These are phyloP conservation scores for Scheffersomyces illinoinensis DNA, from an alignment of 1,139 yeast genomes.

Conservation along the genomic window DNA sequence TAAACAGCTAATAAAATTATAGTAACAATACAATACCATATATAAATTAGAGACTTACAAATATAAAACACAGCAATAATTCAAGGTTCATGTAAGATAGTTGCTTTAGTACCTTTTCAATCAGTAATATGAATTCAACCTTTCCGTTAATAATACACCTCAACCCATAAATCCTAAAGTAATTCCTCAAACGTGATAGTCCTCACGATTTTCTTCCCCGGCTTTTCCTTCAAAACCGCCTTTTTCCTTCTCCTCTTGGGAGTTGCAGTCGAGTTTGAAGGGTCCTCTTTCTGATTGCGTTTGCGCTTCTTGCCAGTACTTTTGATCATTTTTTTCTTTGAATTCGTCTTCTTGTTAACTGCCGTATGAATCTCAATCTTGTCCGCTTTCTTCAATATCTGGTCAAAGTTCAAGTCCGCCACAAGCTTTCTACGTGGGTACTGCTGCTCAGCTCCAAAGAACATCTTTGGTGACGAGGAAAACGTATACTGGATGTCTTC, in stretches of 20 bases:
- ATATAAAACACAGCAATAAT: no score
- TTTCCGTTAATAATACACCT: not conserved
- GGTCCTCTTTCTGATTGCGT: not conserved
- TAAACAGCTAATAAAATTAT: not conserved
- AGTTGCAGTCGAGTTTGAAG: not conserved
- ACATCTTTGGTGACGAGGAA: conserved; percentile 24
- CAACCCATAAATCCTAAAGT: conserved; percentile 7
- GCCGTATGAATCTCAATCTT: conserved; percentile 6
- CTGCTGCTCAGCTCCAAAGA: conserved; percentile 17
- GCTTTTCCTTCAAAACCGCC: not conserved
- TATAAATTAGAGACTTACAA: not conserved
- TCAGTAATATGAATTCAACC: no score
- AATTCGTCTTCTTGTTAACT: not conserved
- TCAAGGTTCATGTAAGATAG: not conserved
- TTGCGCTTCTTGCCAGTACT: not conserved
- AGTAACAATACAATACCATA: not conserved
- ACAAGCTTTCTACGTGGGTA: conserved; percentile 28
- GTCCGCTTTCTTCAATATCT: conserved; percentile 21
- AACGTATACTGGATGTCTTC: conserved; percentile 20
- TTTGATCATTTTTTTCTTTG: not conserved
- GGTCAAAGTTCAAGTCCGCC: conserved; percentile 26
- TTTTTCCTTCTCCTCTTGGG: conserved; percentile 1
- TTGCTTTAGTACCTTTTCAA: not conserved
- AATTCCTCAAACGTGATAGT: conserved; percentile 19
- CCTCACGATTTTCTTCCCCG: conserved; percentile 17